These are phyloP conservation scores for Crithidia thermophila DNA, from an alignment of 208 protist genomes.

Conservation along the genomic window DNA sequence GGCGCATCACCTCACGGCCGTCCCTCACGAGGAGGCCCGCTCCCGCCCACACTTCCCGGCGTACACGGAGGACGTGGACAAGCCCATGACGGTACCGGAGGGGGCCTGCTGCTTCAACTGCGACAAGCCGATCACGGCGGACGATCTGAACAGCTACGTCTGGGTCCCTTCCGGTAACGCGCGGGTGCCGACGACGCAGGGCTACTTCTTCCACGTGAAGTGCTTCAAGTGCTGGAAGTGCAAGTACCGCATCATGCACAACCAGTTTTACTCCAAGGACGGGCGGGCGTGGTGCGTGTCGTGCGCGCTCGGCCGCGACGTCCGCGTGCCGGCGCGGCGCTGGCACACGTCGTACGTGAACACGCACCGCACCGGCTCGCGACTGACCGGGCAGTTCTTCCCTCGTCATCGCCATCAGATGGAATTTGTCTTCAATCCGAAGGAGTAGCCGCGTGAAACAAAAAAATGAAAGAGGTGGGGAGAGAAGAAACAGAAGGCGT, in stretches of 20 bases:
- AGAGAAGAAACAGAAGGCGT: background rate
- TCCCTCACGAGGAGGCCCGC: constrained; percentile 78
- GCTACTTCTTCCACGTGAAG: constrained; percentile 91
- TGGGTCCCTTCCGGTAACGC: constrained; percentile 90
- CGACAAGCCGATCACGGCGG: constrained; percentile 60
- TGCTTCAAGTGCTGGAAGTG: constrained; percentile 93
- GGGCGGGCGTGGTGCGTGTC: constrained; percentile 80
- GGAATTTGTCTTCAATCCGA: constrained; percentile 87
- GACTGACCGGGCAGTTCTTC: constrained; percentile 84
- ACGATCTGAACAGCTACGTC: constrained; percentile 85
- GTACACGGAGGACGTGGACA: constrained; percentile 88
- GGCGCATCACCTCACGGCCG: constrained; percentile 81
- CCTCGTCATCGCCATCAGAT: constrained; percentile 86
- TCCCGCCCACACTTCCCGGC: constrained; percentile 83
- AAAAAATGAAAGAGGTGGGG: background rate
- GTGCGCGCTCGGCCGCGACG: constrained; percentile 84
- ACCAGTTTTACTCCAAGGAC: constrained; percentile 92
- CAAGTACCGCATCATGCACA: constrained; percentile 87
- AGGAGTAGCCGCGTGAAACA: constrained; percentile 44
- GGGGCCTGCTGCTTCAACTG: constrained; percentile 89
- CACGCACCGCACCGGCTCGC: constrained; percentile 86
- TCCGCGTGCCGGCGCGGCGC: constrained; percentile 79
- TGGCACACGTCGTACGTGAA: constrained; percentile 93
- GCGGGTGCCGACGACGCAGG: constrained; percentile 75
- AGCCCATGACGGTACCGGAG: constrained; percentile 75